Conservation (phyloP, 2,329 filamentous ascomycete species). For the Metarhizium brunneum region DNA sequence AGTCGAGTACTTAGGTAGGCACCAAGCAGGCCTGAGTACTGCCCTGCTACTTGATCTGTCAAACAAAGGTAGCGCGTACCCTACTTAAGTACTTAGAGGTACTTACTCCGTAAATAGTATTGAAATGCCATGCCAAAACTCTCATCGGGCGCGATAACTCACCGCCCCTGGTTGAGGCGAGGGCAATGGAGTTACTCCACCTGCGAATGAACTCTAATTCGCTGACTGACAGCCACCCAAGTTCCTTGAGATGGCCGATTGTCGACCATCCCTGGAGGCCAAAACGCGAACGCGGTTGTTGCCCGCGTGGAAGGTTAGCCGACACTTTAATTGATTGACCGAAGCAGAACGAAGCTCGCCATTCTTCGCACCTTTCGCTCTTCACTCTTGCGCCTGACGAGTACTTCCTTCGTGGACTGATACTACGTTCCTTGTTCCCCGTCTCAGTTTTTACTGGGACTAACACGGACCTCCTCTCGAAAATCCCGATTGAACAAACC, state of each 20-base stretch:
- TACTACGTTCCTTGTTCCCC: not conserved
- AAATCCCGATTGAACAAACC: not conserved
- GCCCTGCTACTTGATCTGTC: too few relatives aligned
- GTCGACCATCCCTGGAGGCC: conserved; percentile 7
- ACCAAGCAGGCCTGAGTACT: too few relatives aligned
- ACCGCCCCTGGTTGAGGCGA: too few relatives aligned
- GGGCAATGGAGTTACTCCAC: not conserved
- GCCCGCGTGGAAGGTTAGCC: conserved; percentile 1
- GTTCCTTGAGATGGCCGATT: not conserved
- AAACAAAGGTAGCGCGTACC: too few relatives aligned
- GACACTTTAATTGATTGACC: conserved; percentile 8
- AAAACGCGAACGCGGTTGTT: conserved; percentile 23
- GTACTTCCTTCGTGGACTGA: not conserved
- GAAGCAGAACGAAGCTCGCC: not conserved
- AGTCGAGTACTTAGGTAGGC: too few relatives aligned
- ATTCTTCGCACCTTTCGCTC: not conserved
- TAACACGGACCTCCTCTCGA: not conserved
- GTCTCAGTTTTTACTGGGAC: not conserved
- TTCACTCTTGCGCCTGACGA: not conserved
- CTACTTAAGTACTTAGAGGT: too few relatives aligned
- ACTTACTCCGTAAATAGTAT: too few relatives aligned
- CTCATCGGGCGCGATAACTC: too few relatives aligned
- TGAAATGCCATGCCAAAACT: too few relatives aligned
- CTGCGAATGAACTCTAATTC: not conserved
- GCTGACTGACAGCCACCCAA: not conserved